Base-by-base conservation (phyloP, 805 yeast genomes). In the Ogataea salicorniae region DNA sequence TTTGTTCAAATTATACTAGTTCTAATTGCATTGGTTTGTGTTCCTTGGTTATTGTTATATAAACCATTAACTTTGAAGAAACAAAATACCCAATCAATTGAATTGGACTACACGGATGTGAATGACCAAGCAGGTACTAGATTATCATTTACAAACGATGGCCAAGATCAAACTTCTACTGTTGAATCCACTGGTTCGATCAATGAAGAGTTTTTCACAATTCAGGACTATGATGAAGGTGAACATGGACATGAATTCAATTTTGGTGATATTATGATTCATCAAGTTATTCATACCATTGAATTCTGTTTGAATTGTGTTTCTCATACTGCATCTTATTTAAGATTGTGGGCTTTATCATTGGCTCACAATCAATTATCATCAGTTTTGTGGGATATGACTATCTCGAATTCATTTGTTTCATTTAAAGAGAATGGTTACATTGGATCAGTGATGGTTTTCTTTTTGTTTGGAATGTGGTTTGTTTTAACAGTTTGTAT, bases 321-420 rank as follows among this genome's bases (percentile, higher is more conserved):
- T 34, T 81, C 87, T 4, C 91, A 84, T 58, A 84, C 91, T 0
- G 91, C 91, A 2, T 84, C 90, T 1, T 84, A 84, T 59, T 71
- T 84, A 57, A 75, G 91, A 66, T 70, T 84, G 49, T 84, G 91
- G 91, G 91, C 91, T 2, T 72, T 84, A 51, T 84, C 90, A 0
- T 69, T 84, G 54, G 91, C 91, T 0, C 91, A 84, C 60, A 86
- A 86, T n/a, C 91, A 84, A 66, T 71, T 84, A 51, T 83, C 89
- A 13, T 69, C 81, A 15, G 91, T 84, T 29, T 69, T 84, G 53
- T 84, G 90, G 89, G 71, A 81, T 35, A 84, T 84, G 91, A 84
- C 91, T 1, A 74, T 84, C 45, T 73, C 76, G 41, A 79, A 79
- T 52, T 76, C 87, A 0, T 83, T 84, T 64, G 60, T 55, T 1